Evolutionary conservation across 345 rosid genomes (phyloP).

Genomic region (Aurinia saxatilis): DNA sequence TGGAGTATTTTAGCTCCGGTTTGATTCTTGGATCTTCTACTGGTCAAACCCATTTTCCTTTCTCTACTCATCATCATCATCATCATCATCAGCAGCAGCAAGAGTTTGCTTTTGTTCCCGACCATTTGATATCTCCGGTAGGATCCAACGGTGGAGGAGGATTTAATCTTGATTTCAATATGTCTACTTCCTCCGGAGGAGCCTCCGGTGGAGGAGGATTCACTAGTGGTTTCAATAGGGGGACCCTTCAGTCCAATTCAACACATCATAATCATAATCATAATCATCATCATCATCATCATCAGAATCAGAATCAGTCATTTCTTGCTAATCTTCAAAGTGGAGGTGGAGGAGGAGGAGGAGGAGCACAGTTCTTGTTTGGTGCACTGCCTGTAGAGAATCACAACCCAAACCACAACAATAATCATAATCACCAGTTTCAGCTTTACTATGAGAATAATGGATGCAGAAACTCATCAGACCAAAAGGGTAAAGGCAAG

Average conservation of each 20-base stretch:
- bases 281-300: conserved; percentile 20
- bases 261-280: conserved; percentile 14
- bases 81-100: conserved; percentile 38
- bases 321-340: conserved; percentile 53
- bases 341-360: conserved; percentile 57
- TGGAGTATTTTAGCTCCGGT: conserved; percentile 62
- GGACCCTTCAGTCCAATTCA: conserved; percentile 99
- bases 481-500: conserved; percentile 82
- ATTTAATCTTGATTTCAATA: conserved; percentile 74
- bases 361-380: conserved; percentile 65
- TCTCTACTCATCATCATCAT: conserved; percentile 24
- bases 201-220: conserved; percentile 44
- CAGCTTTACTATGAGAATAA: conserved; percentile 71
- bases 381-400: conserved; percentile 58
- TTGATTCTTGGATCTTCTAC: conserved; percentile 40
- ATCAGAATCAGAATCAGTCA: conserved; percentile 24
- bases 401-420: conserved; percentile 43
- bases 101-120: conserved; percentile 67
- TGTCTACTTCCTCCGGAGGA: conserved; percentile 45
- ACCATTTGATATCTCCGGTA: conserved; percentile 56
- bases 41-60: conserved; percentile 30
- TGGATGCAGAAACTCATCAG: conserved; percentile 65
- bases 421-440: conserved; percentile 63
- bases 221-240: conserved; percentile 94
- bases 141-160: conserved; percentile 48